Evolutionary conservation across 306 rosid species (phyloP), one percentile per base, ranked within the genome.

Genomic region (Quercus rubra): DNA sequence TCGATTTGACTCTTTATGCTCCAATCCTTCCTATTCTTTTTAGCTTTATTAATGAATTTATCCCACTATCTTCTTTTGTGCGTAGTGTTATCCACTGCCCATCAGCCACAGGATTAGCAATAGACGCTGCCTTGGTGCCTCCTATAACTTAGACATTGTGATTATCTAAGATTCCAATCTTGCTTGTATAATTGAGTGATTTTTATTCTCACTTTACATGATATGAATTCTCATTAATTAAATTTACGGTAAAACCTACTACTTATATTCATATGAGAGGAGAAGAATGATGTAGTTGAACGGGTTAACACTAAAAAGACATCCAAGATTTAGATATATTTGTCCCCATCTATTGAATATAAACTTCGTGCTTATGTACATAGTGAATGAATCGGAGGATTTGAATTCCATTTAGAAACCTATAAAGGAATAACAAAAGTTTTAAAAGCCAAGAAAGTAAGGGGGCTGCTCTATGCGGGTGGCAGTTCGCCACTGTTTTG

Each of bases 1-100:
- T 49, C 75, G 77, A 83, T 82, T 78, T 72, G 88, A 81, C 81
- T 76, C 68, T 13, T 64, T 73, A 52, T 79, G 51, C 81, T 59
- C 73, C 56, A 23, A 27, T 64, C 75, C 63, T 66, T 51, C 71
- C 62, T 70, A 54, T 83, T 35, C 10, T 0, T 5, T 58, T 49
- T 23, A 7, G 54, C 66, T 63, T n/a, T 18, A 31, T 1, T 19
- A n/a, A 27, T 28, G 4, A 27, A 28, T 27, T 63, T 21, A 14
- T 63, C 8, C 70, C 38, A 28, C 27, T 15, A 28, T n/a, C 28
- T 74, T 74, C 31, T 33, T 55, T 19, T 23, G 23, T 3, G 57
- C 75, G 9, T 59, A 14, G 70, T 27, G 70, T 23, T 61, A 67
- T 76, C 67, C 79, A 73, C 51, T 62, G 46, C 46, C 46, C 46